Conservation (phyloP, 164 flowering plant species). For the Stephania japonica region DNA sequence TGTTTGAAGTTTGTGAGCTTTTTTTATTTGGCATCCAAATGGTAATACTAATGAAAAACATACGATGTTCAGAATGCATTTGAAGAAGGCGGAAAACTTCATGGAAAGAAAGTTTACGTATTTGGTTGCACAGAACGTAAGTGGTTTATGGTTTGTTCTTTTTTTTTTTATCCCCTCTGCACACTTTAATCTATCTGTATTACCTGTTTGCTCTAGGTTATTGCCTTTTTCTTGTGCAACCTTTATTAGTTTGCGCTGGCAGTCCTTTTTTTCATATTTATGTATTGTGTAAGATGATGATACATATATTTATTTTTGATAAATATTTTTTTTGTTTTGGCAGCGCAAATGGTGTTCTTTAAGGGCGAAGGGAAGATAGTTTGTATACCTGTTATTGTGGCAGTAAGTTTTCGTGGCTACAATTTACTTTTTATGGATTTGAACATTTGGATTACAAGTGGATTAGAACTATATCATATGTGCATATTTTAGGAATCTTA, state of each 20-base stretch:
- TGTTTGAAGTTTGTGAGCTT: too few relatives aligned
- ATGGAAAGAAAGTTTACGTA: constrained; percentile 74
- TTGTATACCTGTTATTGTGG: constrained; percentile 84
- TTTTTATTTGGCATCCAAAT: not conserved
- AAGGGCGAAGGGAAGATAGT: constrained; percentile 49
- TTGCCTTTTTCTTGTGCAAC: not conserved
- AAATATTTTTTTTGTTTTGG: constrained; percentile 13
- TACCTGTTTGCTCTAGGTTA: not conserved
- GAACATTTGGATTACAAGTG: not conserved
- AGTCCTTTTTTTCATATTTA: not conserved
- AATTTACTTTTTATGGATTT: not conserved
- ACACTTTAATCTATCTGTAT: not conserved
- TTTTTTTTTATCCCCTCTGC: not conserved
- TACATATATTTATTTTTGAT: not conserved
- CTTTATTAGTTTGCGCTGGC: not conserved
- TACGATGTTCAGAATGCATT: constrained; percentile 60
- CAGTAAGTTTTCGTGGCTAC: constrained; percentile 51
- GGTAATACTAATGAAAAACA: not conserved
- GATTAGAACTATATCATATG: not conserved
- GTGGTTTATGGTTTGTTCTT: constrained; percentile 15
- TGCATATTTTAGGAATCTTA: not conserved
- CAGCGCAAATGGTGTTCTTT: constrained; percentile 79
- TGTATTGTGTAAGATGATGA: not conserved
- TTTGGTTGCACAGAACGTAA: constrained; percentile 92
- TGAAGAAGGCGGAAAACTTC: constrained; percentile 80